These are phyloP conservation scores for Alliaria petiolata DNA, from an alignment of 345 rosid genomes.

Conservation along the genomic window DNA sequence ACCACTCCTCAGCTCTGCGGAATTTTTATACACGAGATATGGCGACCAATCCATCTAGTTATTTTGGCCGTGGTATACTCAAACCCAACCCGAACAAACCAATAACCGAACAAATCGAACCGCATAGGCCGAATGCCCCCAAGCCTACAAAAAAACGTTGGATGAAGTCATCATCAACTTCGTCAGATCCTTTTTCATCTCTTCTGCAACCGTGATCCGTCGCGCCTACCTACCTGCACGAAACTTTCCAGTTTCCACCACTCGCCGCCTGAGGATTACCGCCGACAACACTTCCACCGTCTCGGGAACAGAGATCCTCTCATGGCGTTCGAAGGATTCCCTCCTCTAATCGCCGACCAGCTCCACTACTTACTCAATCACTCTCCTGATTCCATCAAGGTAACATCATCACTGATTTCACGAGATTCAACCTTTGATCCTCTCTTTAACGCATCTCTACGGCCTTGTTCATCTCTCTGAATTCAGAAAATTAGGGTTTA, in stretches of 20 bases:
- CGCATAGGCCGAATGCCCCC: no score
- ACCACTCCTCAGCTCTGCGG: no score
- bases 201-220: no score
- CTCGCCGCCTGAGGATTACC: not conserved
- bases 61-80: no score
- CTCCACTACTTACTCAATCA: slow-evolving; percentile 73
- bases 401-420: slow-evolving; percentile 18
- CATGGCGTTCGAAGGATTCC: slow-evolving; percentile 67
- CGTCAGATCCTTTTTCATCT: not conserved
- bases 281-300: not conserved
- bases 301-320: not conserved
- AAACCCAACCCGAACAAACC: no score
- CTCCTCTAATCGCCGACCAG: slow-evolving; percentile 73
- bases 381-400: slow-evolving; percentile 59
- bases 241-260: not conserved
- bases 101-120: no score
- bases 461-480: not conserved
- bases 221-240: not conserved
- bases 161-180: no score
- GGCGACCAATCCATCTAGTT: no score
- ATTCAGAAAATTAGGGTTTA: slow-evolving; percentile 13
- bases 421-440: not conserved
- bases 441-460: not conserved
- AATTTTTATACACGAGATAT: no score
- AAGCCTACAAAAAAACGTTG: no score